Evolutionary conservation across 345 rosid genomes (phyloP).

Genomic region (Rubroshorea leprosula): DNA sequence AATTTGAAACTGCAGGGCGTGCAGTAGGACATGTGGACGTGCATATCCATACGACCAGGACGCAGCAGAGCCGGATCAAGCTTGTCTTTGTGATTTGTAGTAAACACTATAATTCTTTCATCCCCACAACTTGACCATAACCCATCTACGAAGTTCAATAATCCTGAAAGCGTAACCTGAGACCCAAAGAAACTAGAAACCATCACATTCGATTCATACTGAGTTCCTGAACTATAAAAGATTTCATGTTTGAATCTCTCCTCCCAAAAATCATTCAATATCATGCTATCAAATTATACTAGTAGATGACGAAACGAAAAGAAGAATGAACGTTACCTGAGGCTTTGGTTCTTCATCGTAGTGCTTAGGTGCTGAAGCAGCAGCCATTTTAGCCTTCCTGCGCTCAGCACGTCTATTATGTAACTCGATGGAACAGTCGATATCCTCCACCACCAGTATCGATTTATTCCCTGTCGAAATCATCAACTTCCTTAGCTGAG

Average conservation of each 20-base stretch:
- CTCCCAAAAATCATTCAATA: too few relatives aligned
- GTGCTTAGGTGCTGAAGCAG: background rate
- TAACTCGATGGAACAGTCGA: conserved; percentile 28
- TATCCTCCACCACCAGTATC: conserved; percentile 30
- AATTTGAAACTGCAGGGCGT: conserved; percentile 21
- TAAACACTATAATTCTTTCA: conserved; percentile 31
- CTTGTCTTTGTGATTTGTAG: conserved; percentile 25
- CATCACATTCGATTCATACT: too few relatives aligned
- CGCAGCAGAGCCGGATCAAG: conserved; percentile 27
- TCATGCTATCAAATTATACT: background rate
- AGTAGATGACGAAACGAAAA: too few relatives aligned
- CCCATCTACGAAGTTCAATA: conserved; percentile 30
- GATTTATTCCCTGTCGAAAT: conserved; percentile 26
- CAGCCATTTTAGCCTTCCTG: background rate
- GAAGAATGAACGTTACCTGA: conserved; percentile 5
- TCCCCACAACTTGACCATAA: conserved; percentile 35
- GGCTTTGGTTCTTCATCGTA: background rate
- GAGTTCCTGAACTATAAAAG: too few relatives aligned
- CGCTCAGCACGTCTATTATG: conserved; percentile 11
- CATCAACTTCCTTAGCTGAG: conserved; percentile 19
- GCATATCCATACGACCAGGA: conserved; percentile 23
- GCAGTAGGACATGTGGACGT: conserved; percentile 25
- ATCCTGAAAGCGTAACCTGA: conserved; percentile 23
- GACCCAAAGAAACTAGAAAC: background rate
- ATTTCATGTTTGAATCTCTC: background rate